Percentiles rank a stretch among this genome's conserved stretches.
phyloP scores from a whole-genome alignment of 371 early-diverging fungal genomes.

The Capillidium heterosporum region DNA sequence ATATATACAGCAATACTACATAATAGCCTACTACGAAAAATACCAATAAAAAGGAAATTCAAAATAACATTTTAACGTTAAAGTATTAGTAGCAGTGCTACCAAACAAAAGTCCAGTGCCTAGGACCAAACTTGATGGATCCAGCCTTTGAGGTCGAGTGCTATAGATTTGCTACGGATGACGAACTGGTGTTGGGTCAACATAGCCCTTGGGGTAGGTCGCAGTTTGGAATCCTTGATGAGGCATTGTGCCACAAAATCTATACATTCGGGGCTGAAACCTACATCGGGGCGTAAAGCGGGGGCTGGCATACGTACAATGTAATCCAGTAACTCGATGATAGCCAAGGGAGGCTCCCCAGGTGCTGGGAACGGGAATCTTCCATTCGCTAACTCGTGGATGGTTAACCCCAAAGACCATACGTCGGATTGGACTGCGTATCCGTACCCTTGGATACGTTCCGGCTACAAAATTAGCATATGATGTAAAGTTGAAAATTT shows the following conservation, averaged over 20 bases:
- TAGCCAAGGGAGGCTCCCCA: constrained; percentile 40
- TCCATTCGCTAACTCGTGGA: constrained; percentile 82
- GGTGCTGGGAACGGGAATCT: constrained; percentile 71
- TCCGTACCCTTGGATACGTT: constrained; percentile 80
- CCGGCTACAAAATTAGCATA: constrained; percentile 39
- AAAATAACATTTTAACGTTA: no score
- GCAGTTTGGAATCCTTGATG: constrained; percentile 52
- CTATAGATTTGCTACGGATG: constrained; percentile 9
- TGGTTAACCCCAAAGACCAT: constrained; percentile 85
- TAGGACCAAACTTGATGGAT: constrained; percentile 29
- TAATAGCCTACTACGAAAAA: no score
- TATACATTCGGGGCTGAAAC: constrained; percentile 11
- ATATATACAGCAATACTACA: no score
- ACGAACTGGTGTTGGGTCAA: constrained; percentile 39
- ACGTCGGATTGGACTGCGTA: constrained; percentile 86
- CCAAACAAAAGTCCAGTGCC: no score
- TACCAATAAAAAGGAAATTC: no score
- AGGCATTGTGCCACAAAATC: constrained; percentile 18
- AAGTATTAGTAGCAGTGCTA: no score
- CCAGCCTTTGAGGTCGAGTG: constrained; percentile 13
- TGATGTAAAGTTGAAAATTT: constrained; percentile 7
- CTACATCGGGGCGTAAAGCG: constrained; percentile 16
- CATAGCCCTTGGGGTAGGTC: constrained; percentile 63
- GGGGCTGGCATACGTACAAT: constrained; percentile 83
- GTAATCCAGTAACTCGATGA: constrained; percentile 79